These are phyloP conservation scores for Ilex asprella DNA, from an alignment of 257 asterid genomes.

Conservation along the genomic window DNA sequence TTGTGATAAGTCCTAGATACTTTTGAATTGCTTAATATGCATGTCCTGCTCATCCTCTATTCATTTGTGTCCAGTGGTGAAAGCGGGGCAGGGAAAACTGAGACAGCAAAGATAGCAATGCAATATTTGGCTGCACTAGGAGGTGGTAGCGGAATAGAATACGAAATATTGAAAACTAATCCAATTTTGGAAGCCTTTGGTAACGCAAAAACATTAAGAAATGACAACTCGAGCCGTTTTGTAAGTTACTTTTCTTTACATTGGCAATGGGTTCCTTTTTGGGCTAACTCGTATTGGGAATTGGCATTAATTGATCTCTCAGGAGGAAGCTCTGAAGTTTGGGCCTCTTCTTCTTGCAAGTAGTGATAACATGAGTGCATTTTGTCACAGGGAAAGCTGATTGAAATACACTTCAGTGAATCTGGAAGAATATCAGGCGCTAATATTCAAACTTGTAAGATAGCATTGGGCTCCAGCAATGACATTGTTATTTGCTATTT, in stretches of 20 bases:
- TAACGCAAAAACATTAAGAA: slow-evolving; percentile 93
- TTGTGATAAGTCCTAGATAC: too few relatives aligned
- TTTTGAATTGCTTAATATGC: neutral
- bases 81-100: slow-evolving; percentile 99
- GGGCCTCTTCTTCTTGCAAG: slow-evolving; percentile 11
- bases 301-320: slow-evolving; percentile 2
- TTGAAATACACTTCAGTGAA: slow-evolving; percentile 97
- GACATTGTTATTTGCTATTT: slow-evolving; percentile 6
- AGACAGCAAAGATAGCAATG: slow-evolving; percentile 99
- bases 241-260: slow-evolving; percentile 46
- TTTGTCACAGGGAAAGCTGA: slow-evolving; percentile 83
- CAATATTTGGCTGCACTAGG: slow-evolving; percentile 97
- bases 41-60: slow-evolving; percentile 16
- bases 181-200: slow-evolving; percentile 99
- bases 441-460: slow-evolving; percentile 91
- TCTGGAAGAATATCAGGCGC: slow-evolving; percentile 99
- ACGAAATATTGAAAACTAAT: slow-evolving; percentile 92
- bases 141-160: slow-evolving; percentile 98
- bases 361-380: slow-evolving; percentile 14
- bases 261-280: slow-evolving; percentile 8
- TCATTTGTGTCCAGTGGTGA: slow-evolving; percentile 67
- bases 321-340: slow-evolving; percentile 13
- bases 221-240: slow-evolving; percentile 98
- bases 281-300: slow-evolving; percentile 13
- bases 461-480: slow-evolving; percentile 16